A percentile compares a stretch with the other conserved stretches of the same genome.
phyloP scores from a whole-genome alignment of 495 filamentous ascomycete species.

The Podospora tetraspora region DNA sequence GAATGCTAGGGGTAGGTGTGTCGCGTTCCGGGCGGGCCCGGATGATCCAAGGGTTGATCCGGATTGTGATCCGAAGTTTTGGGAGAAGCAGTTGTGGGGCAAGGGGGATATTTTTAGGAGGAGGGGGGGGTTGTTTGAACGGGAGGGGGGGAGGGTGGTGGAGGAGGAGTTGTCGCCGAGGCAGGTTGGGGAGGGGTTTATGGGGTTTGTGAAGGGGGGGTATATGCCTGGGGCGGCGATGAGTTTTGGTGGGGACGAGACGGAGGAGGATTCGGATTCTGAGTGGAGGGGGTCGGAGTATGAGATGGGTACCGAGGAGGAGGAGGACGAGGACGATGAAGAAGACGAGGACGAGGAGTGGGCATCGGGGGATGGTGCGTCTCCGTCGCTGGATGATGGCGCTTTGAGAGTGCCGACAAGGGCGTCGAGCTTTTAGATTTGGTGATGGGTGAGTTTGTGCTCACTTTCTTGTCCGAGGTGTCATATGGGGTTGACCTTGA shows the following conservation, averaged over 20 bases:
- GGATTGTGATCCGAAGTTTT: slow-evolving; percentile 1
- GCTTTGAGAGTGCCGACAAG: neutral
- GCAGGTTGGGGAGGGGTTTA: no score
- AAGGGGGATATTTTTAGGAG: neutral
- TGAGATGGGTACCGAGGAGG: no score
- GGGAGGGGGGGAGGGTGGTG: neutral
- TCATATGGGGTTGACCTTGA: neutral
- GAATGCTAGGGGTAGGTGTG: neutral
- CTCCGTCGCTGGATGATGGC: neutral
- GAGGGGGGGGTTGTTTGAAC: neutral
- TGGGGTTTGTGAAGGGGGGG: no score
- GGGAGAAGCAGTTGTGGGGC: neutral
- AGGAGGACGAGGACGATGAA: no score
- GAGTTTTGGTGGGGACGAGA: no score
- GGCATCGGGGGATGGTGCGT: no score
- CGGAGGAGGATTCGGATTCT: no score
- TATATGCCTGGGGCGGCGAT: no score
- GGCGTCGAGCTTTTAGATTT: neutral
- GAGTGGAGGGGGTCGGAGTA: no score
- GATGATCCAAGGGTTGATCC: neutral
- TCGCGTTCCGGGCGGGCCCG: neutral
- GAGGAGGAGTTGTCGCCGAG: neutral
- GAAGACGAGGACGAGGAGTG: neutral
- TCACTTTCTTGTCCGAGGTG: neutral
- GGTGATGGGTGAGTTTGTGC: neutral